phyloP scores from a whole-genome alignment of 2,329 filamentous ascomycete species.

The Pochonia chlamydosporia region DNA sequence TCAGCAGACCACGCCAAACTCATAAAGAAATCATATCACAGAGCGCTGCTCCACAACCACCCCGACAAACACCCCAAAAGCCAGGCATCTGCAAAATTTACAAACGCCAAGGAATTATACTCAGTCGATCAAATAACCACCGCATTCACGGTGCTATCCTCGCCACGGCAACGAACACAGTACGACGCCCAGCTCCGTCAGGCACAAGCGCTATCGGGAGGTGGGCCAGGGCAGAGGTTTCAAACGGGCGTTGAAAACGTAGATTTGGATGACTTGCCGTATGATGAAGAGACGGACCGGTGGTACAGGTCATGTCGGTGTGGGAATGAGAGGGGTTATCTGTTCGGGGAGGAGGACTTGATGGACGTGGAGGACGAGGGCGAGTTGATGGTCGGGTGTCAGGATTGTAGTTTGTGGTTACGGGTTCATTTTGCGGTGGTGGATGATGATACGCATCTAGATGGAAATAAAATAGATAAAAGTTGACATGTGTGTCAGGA shows the following conservation, averaged over 20 bases:
- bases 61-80: slow-evolving; percentile 46
- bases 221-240: slow-evolving; percentile 22
- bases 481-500: slow-evolving; percentile 15
- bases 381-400: slow-evolving; percentile 58
- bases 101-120: slow-evolving; percentile 26
- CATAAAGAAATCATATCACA: slow-evolving; percentile 59
- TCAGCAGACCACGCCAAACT: slow-evolving; percentile 37
- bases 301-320: slow-evolving; percentile 59
- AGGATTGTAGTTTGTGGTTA: slow-evolving; percentile 62
- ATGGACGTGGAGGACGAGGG: slow-evolving; percentile 52
- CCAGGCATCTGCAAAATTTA: slow-evolving; percentile 3
- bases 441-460: slow-evolving; percentile 23
- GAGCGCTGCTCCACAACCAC: slow-evolving; percentile 59
- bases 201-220: slow-evolving; percentile 9
- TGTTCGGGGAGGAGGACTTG: slow-evolving; percentile 53
- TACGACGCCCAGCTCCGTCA: slow-evolving; percentile 49
- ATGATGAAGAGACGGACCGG: slow-evolving; percentile 38
- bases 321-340: slow-evolving; percentile 56
- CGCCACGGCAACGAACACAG: slow-evolving; percentile 38
- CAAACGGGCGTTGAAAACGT: slow-evolving; percentile 57
- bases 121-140: slow-evolving; percentile 59
- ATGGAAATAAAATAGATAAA: slow-evolving; percentile 13
- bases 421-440: slow-evolving; percentile 57
- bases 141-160: slow-evolving; percentile 53
- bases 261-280: slow-evolving; percentile 59